Percentiles rank a stretch among this genome's conserved stretches.
Conservation (phyloP, 371 early-diverging fungal genomes). For the Amoeboaphelidium occidentale region DNA sequence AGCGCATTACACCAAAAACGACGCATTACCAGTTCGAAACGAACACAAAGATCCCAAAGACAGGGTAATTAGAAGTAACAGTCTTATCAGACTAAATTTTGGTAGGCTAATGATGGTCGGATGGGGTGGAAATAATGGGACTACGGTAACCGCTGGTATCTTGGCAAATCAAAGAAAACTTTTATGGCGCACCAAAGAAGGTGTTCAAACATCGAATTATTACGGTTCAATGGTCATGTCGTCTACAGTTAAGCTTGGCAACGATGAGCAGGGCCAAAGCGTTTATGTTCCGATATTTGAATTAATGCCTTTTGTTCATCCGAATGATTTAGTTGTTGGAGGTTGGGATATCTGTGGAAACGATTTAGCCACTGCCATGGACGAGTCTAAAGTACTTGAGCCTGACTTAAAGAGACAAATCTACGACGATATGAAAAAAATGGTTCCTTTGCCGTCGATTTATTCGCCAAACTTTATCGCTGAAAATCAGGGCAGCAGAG, state of each 20-base stretch:
- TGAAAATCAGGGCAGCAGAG: slow-evolving; percentile 85
- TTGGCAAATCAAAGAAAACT: slow-evolving; percentile 64
- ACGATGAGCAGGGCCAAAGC: slow-evolving; percentile 43
- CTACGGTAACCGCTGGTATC: slow-evolving; percentile 83
- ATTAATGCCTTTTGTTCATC: slow-evolving; percentile 81
- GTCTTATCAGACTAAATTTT: not conserved
- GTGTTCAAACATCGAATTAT: slow-evolving; percentile 75
- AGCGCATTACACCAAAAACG: too few species aligned
- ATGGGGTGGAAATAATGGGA: slow-evolving; percentile 96
- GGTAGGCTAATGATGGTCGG: slow-evolving; percentile 87
- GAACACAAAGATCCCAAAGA: slow-evolving; percentile 40
- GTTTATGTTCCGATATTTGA: slow-evolving; percentile 65
- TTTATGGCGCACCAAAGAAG: slow-evolving; percentile 75
- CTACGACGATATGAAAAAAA: slow-evolving; percentile 27
- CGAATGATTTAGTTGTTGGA: slow-evolving; percentile 79
- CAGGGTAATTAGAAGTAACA: slow-evolving; percentile 5
- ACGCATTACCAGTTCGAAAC: slow-evolving; percentile 83
- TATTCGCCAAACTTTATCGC: slow-evolving; percentile 83
- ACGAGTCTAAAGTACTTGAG: slow-evolving; percentile 72
- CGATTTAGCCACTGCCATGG: slow-evolving; percentile 73
- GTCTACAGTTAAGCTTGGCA: slow-evolving; percentile 79
- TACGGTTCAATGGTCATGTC: slow-evolving; percentile 83
- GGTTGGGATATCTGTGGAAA: slow-evolving; percentile 85
- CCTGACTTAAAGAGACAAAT: slow-evolving; percentile 85
- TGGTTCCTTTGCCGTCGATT: slow-evolving; percentile 71